Evolutionary conservation across 345 rosid genomes (phyloP).

Genomic region (Clausena lansium): DNA sequence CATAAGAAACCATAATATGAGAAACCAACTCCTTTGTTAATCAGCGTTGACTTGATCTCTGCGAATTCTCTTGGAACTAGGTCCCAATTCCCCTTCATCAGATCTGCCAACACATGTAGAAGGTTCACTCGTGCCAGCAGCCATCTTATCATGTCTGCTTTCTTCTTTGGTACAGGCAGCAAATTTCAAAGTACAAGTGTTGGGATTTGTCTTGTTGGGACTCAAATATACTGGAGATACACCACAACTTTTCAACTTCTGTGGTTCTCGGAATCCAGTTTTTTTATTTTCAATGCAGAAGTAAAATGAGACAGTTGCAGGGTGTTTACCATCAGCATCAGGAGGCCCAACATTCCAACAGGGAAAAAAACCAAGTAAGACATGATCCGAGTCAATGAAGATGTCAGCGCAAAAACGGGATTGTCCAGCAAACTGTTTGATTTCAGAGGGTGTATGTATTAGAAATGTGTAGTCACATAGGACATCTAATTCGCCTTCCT

Average conservation of each 20-base stretch:
- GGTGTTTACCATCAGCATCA: background rate
- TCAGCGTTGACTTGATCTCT: background rate
- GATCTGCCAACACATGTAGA: background rate
- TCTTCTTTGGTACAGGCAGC: background rate
- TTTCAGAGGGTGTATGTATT: background rate
- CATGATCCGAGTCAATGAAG: background rate
- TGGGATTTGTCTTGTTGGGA: background rate
- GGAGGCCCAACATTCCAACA: no score
- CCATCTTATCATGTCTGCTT: no score
- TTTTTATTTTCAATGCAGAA: background rate
- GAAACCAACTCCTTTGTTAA: background rate
- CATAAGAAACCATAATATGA: background rate
- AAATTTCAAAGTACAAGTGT: background rate
- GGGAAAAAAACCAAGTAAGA: background rate
- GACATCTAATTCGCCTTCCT: fast-evolving
- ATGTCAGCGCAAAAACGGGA: background rate
- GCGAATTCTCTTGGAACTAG: background rate
- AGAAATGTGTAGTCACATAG: background rate
- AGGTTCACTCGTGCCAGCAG: no score
- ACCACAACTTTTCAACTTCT: background rate
- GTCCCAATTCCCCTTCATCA: background rate
- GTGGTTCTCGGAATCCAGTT: fast-evolving
- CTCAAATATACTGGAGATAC: background rate
- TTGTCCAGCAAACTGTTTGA: no score
- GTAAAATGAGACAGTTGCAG: background rate